These are phyloP conservation scores for Themeda triandra DNA, from an alignment of 176 grass and related monocot species.

Conservation along the genomic window DNA sequence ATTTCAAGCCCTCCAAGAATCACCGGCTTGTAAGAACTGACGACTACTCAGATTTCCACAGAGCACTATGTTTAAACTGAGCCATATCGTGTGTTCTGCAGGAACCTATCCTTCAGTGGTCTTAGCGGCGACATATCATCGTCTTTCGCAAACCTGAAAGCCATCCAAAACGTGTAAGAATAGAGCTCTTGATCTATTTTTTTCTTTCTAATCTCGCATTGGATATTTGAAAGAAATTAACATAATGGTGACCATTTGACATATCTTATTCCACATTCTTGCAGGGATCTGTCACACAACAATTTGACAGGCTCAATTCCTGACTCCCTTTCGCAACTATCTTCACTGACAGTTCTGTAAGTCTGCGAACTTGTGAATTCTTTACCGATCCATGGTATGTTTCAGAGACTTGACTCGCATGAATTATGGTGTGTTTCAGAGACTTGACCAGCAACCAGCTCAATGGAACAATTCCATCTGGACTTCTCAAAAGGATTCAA, in stretches of 20 bases:
- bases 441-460: constrained; percentile 55
- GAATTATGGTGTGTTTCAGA: too few relatives aligned
- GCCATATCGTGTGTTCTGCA: constrained; percentile 27
- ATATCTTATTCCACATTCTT: not conserved
- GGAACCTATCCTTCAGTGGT: constrained; percentile 43
- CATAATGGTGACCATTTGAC: not conserved
- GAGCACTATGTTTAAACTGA: not conserved
- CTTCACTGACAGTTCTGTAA: constrained; percentile 47
- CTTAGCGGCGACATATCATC: constrained; percentile 46
- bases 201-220: not conserved
- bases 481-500: constrained; percentile 36
- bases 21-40: constrained; percentile 22
- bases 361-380: not conserved
- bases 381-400: too few relatives aligned
- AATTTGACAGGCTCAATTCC: constrained; percentile 51
- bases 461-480: constrained; percentile 42
- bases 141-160: constrained; percentile 43
- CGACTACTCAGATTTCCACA: not conserved
- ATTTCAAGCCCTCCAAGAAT: constrained; percentile 36
- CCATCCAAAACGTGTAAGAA: constrained; percentile 46
- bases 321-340: constrained; percentile 28
- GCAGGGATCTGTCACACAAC: constrained; percentile 61
- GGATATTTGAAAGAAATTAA: not conserved
- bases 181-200: not conserved
- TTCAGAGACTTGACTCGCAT: too few relatives aligned